Base-by-base conservation (phyloP, 2,329 filamentous ascomycete genomes). In the Dactylellina leptospora region DNA sequence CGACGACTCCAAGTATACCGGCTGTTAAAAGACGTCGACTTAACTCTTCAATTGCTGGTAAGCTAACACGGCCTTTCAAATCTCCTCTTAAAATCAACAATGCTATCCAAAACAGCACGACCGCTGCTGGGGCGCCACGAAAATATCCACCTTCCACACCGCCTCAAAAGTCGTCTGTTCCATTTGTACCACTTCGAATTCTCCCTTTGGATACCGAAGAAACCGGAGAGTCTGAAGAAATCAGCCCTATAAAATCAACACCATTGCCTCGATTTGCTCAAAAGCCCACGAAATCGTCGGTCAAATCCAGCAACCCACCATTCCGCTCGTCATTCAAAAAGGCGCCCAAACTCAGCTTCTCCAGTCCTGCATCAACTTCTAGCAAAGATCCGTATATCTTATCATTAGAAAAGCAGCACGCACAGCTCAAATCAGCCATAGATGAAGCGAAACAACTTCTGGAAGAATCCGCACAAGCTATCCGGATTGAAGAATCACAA, bases 401-500 rank as follows among this genome's bases (percentile, higher is more conserved):
- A 6, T 71, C 66, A 1, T n/a, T 71, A 16, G 66, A 71, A 33
- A 51, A 54, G 30, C 58, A 59, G 40, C 66, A 63, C 36, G 18
- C 58, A 5, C 50, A 48, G 4, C 66, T 71, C 28, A 59, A 54
- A 63, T 54, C 38, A 9, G 23, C 66, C 1, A 25, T 71, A 5
- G 50, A 44, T 6, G 62, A 53, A 13, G 74, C 75, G 42, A 74
- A 75, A 40, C 60, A 72, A 6, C 54, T 55, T 3, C 50, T 76
- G 3, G 74, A 74, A 13, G 76, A 73, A 27, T 64, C 73, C 3
- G 60, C 73, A 18, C 75, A 76, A 25, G 75, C 75, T n/a, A n/a
- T 76, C 1, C 73, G 73, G 30, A 75, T 76, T 9, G 75, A 76
- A 55, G 64, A 74, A 48, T 75, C 74, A 2, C 74, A 74, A 4